A percentile compares a stretch with the other conserved stretches of the same genome.
Conservation (phyloP, 176 grass and related monocot genomes). For the Ananas comosus region DNA sequence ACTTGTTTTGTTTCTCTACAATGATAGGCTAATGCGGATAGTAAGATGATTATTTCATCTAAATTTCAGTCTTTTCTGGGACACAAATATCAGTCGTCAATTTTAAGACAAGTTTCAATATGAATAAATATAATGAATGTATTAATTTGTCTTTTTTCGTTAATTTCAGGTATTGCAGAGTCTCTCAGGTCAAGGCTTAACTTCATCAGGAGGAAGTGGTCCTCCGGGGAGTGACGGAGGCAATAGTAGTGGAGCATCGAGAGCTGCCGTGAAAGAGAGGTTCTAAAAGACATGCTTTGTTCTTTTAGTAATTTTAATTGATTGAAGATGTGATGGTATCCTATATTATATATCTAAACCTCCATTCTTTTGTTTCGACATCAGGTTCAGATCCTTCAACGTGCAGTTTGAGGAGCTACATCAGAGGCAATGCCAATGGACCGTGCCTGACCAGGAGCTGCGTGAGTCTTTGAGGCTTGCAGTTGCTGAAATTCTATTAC, state of each 20-base stretch:
- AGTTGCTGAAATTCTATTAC: conserved; percentile 82
- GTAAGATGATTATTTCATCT: background rate
- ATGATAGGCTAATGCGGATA: too few species aligned
- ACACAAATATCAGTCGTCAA: background rate
- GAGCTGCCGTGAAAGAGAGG: conserved; percentile 79
- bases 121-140: background rate
- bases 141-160: conserved; percentile 6
- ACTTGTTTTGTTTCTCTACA: too few species aligned
- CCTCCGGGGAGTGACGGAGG: conserved; percentile 49
- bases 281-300: conserved; percentile 2
- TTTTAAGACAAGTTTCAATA: background rate
- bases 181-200: conserved; percentile 60
- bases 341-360: background rate
- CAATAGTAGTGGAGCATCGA: conserved; percentile 71
- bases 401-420: conserved; percentile 77
- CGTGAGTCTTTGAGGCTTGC: conserved; percentile 71
- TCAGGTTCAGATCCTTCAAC: conserved; percentile 85
- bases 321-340: background rate
- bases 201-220: conserved; percentile 63
- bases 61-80: background rate
- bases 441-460: conserved; percentile 80
- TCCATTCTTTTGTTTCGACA: conserved; percentile 4
- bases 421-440: conserved; percentile 85
- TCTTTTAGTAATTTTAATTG: background rate
- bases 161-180: conserved; percentile 57